Base-by-base conservation (phyloP, 441 rosid species). In the Euphorbia schlechtendalii region DNA sequence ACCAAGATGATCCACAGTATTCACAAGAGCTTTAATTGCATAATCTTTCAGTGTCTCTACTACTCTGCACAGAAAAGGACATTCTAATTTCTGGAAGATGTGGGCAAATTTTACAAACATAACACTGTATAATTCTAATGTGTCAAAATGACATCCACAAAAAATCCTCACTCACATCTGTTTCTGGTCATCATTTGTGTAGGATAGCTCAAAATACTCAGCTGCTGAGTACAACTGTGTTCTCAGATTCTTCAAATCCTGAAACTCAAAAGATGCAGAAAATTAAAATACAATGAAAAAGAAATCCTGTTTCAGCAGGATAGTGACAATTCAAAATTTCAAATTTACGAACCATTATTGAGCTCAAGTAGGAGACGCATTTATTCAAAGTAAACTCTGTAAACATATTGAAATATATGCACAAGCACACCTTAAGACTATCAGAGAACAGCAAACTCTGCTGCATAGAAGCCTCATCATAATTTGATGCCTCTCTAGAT, bases 1-100 rank as follows among this genome's bases (percentile, higher is more conserved):
- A 59, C 99, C 99, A 65, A 93, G 76, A 80, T 93, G 99, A 71
- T 93, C 99, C 76, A 93, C 89, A 2, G 97, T 88, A 74, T 87
- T 93, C 68, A 93, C 96, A 36, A 93, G 77, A 75, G 99, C 99
- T 77, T 90, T 87, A 66, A 90, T 79, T 5, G 97, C 86, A 63
- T 93, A 93, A 70, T 93, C 99, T 84, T 88, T 88, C 60, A 93
- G 81, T 70, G 97, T 87, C 62, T 90, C 99, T 14, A 83, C 86
- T 78, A 90, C 97, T 57, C 99, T 93, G 89, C 84, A 77, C 14
- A 52, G 25, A 67, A 22, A 3, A 65, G 25, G 32, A 59, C 22
- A 49, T 61, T 41, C 36, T 58, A 28, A 61, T 28, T 63, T 21
- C 40, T 63, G 10, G 60, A 40, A 40, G 66, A 52, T 36, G 36